Evolutionary conservation across 306 rosid genomes (phyloP).

Genomic region (Citrullus colocynthis): DNA sequence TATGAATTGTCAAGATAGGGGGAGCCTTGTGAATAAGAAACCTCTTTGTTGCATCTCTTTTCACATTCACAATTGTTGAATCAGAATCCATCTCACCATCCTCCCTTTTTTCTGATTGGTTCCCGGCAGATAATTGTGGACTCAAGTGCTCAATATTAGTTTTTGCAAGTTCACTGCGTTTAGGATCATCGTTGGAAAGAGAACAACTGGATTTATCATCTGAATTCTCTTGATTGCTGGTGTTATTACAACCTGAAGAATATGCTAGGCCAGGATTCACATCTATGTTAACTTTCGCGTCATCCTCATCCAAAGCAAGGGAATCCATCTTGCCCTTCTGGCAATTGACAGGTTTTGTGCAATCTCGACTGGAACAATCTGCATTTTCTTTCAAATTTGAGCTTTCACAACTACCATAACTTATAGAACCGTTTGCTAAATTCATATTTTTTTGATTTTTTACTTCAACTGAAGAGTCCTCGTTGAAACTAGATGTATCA

Average conservation of each 20-base stretch:
- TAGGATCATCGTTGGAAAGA: constrained; percentile 11
- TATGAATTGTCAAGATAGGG: constrained; percentile 70
- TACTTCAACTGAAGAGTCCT: constrained; percentile 18
- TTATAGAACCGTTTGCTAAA: constrained; percentile 11
- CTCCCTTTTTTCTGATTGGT: constrained; percentile 20
- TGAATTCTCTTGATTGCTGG: constrained; percentile 30
- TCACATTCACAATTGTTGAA: constrained; percentile 39
- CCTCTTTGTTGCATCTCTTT: constrained; percentile 82
- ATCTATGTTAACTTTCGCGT: constrained; percentile 17
- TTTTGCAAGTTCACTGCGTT: constrained; percentile 5
- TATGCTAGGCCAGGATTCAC: constrained; percentile 17
- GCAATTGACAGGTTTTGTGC: constrained; percentile 28
- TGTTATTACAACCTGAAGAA: constrained; percentile 24
- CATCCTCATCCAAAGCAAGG: constrained; percentile 18
- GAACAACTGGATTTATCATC: constrained; percentile 25
- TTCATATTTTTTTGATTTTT: constrained; percentile 26
- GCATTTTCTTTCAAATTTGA: constrained; percentile 12
- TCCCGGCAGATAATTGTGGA: constrained; percentile 17
- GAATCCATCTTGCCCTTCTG: constrained; percentile 19
- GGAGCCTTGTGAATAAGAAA: constrained; percentile 70
- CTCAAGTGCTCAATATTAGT: neutral
- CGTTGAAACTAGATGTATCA: constrained; percentile 17
- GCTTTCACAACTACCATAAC: constrained; percentile 18
- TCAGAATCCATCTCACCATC: constrained; percentile 33
- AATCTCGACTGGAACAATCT: constrained; percentile 14